phyloP scores from a whole-genome alignment of 306 rosid genomes.

The Vigna hirtella region DNA sequence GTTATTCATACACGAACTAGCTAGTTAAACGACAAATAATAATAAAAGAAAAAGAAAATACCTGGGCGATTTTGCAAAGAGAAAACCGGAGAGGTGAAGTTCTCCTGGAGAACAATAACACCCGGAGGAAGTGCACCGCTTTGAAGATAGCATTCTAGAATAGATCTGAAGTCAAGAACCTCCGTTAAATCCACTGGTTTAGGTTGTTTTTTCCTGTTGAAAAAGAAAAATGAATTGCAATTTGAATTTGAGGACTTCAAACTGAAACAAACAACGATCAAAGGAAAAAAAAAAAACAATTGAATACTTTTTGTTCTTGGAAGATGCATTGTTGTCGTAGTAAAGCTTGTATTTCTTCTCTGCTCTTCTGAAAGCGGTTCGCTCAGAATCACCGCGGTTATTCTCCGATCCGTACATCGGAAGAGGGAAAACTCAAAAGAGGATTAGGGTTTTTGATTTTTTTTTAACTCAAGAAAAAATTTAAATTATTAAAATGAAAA shows the following conservation, averaged over 20 bases:
- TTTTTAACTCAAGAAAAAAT: not conserved
- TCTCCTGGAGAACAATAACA: slow-evolving; percentile 48
- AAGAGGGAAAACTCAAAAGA: not conserved
- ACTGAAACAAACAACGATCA: not conserved
- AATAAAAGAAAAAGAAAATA: slow-evolving; percentile 26
- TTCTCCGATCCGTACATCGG: slow-evolving; percentile 77
- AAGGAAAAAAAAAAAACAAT: not conserved
- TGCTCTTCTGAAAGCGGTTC: slow-evolving; percentile 86
- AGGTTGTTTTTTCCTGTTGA: slow-evolving; percentile 68
- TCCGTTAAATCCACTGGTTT: slow-evolving; percentile 80
- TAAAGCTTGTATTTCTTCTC: slow-evolving; percentile 97
- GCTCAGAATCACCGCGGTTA: slow-evolving; percentile 62
- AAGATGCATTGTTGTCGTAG: slow-evolving; percentile 65
- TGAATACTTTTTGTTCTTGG: slow-evolving; percentile 68
- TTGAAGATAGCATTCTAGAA: slow-evolving; percentile 57
- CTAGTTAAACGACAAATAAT: not conserved
- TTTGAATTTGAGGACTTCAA: not conserved
- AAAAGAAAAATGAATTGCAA: slow-evolving; percentile 1
- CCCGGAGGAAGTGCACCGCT: slow-evolving; percentile 61
- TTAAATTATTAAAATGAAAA: not conserved
- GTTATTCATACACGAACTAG: slow-evolving; percentile 9
- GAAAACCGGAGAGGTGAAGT: slow-evolving; percentile 61
- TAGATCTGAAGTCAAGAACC: slow-evolving; percentile 77
- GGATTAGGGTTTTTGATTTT: slow-evolving; percentile 41
- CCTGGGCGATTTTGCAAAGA: slow-evolving; percentile 80